Evolutionary conservation across 2,329 filamentous ascomycete genomes (phyloP).

Genomic region (Myotisia sp.): DNA sequence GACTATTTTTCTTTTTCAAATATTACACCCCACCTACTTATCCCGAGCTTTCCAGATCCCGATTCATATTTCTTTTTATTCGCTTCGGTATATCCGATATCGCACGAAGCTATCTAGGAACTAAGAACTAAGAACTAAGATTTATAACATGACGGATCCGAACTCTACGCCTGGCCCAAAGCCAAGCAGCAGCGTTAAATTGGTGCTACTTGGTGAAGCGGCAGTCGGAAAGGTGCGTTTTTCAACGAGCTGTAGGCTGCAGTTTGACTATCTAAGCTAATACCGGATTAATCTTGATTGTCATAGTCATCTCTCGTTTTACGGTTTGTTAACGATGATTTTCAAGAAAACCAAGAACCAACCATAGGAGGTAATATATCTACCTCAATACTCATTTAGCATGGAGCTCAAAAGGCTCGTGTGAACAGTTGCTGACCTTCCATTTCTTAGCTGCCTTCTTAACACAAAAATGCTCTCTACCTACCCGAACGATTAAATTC

Average conservation of each 20-base stretch:
- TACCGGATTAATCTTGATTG: conserved; percentile 7
- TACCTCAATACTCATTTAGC: too few relatives aligned
- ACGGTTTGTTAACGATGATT: conserved; percentile 98
- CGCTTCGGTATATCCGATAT: too few relatives aligned
- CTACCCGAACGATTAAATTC: conserved; percentile 67
- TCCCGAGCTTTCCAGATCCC: too few relatives aligned
- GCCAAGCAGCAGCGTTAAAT: conserved; percentile 98
- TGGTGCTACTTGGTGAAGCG: conserved; percentile 91
- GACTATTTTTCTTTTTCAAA: too few relatives aligned
- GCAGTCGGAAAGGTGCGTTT: conserved; percentile 91
- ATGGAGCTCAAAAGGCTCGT: too few relatives aligned
- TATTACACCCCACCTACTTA: too few relatives aligned
- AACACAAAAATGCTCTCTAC: conserved; percentile 96
- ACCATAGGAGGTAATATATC: conserved; percentile 92
- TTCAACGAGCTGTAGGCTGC: neutral
- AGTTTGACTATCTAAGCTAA: neutral
- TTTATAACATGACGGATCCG: conserved; percentile 55
- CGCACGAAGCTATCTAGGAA: too few relatives aligned
- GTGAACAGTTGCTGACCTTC: too few relatives aligned
- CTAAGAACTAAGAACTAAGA: too few relatives aligned
- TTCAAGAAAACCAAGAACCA: conserved; percentile 98
- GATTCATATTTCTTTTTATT: too few relatives aligned
- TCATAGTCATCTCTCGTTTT: conserved; percentile 83
- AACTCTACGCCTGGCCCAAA: conserved; percentile 57
- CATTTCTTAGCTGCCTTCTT: conserved; percentile 66